Conservation (phyloP, 257 asterid species). For the Henckelia pumila region DNA sequence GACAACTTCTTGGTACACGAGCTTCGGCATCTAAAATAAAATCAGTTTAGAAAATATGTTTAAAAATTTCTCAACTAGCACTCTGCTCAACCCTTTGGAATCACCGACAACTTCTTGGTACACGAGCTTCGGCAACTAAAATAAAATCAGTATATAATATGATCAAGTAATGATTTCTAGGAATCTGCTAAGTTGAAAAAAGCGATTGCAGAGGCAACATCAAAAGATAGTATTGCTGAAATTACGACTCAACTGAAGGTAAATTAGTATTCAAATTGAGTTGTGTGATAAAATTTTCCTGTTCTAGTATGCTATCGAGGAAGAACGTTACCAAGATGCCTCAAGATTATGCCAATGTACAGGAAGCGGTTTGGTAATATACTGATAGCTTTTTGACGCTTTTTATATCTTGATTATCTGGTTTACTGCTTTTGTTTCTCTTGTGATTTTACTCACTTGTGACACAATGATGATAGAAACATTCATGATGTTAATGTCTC, state of each 20-base stretch:
- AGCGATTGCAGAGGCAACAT: conserved; percentile 65
- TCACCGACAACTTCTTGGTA: too few relatives aligned
- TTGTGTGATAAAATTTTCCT: conserved; percentile 18
- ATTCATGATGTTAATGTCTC: too few relatives aligned
- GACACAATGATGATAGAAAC: too few relatives aligned
- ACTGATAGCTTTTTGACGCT: conserved; percentile 18
- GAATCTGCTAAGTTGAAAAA: conserved; percentile 77
- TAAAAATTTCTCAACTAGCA: too few relatives aligned
- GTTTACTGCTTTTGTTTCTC: conserved; percentile 2
- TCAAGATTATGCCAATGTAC: conserved; percentile 72
- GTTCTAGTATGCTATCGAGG: conserved; percentile 61
- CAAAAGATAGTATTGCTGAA: conserved; percentile 67
- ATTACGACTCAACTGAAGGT: conserved; percentile 81
- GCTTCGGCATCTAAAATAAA: too few relatives aligned
- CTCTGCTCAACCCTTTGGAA: too few relatives aligned
- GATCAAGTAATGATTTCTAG: conserved; percentile 60
- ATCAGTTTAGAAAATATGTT: too few relatives aligned
- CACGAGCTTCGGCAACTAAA: too few relatives aligned
- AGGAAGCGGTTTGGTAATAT: conserved; percentile 88
- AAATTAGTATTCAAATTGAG: conserved; percentile 19
- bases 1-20: conserved; percentile 62
- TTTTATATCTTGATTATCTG: conserved; percentile 13
- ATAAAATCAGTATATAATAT: conserved; percentile 26
- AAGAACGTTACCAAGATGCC: conserved; percentile 90
- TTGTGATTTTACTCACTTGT: too few relatives aligned